Percentiles rank a stretch among this genome's conserved stretches.
Evolutionary conservation across 164 flowering plant genomes (phyloP).

Genomic region (Aristolochia contorta): DNA sequence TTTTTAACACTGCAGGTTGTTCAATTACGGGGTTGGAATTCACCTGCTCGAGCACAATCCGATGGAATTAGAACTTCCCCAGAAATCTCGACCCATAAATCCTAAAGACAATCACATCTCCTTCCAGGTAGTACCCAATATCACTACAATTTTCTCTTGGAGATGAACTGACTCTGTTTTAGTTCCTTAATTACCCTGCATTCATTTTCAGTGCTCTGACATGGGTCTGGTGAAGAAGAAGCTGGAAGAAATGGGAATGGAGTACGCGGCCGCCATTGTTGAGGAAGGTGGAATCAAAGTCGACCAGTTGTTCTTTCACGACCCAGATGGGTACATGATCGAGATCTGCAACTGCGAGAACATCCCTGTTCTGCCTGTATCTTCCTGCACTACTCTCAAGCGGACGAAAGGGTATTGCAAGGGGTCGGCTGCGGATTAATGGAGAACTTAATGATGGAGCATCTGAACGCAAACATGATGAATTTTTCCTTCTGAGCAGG

Average conservation of each 20-base stretch:
- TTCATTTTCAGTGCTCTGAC: slow-evolving; percentile 34
- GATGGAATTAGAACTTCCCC: slow-evolving; percentile 4
- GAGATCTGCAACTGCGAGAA: slow-evolving; percentile 81
- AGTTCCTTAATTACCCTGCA: no score
- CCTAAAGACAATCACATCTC: slow-evolving; percentile 75
- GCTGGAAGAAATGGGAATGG: slow-evolving; percentile 48
- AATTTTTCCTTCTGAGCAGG: slow-evolving; percentile 1
- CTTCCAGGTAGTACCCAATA: slow-evolving; percentile 45
- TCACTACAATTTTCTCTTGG: no score
- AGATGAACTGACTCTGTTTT: no score
- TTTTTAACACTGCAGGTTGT: no score
- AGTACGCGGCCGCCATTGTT: slow-evolving; percentile 45
- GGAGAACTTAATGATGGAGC: slow-evolving; percentile 20
- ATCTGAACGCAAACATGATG: background rate
- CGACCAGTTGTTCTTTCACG: slow-evolving; percentile 79
- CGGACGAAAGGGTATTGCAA: slow-evolving; percentile 11
- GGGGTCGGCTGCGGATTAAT: slow-evolving; percentile 24
- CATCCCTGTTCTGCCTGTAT: slow-evolving; percentile 52
- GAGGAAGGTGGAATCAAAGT: slow-evolving; percentile 52
- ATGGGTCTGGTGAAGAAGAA: slow-evolving; percentile 37
- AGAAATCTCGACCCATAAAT: slow-evolving; percentile 32
- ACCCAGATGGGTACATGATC: slow-evolving; percentile 84
- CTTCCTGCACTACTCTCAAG: slow-evolving; percentile 33
- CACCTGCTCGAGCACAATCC: slow-evolving; percentile 49
- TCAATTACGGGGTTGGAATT: slow-evolving; percentile 64